Evolutionary conservation across 805 yeast species (phyloP), one percentile per base, ranked within the genome.

Genomic region (Wickerhamomyces canadensis): DNA sequence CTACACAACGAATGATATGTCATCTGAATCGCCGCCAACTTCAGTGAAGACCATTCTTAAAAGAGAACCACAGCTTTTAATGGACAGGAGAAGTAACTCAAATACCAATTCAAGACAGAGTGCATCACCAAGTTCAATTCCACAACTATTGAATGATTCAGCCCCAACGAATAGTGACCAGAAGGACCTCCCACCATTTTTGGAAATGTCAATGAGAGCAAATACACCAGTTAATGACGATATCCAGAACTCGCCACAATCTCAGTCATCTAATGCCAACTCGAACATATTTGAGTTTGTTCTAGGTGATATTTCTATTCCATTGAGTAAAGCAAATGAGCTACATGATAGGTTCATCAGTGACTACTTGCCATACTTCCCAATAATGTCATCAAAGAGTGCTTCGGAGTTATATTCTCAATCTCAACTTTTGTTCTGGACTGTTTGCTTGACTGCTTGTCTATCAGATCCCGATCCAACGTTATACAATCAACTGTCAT

Each of bases 371-470:
- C 94, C 95, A 0, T 82, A 72, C 48, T 66, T 88, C 49, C 96
- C 96, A 2, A 84, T 89, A 11, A 65, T 89, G 55, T 71, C 78
- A 21, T 78, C 94, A 0, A 65, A 70, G 31, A 70, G 76, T 32
- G 89, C 94, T 3, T 70, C 79, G 0, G 93, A 84, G 54, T 70
- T 89, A 16, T 86, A 85, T 57, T 72, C 82, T 14, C 93, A 85
- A 52, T 84, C 95, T 0, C 91, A 84, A 52, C 65, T 88, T 17
- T 65, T 89, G 35, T 89, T 89, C 55, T 89, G 97, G 97, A 75
- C 95, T 0, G 91, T 88, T 3, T 83, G 86, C 67, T 66, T 85
- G 31, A 86, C 95, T 0, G 95, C 96, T 0, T 78, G 93, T 31
- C 64, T 83, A 15, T 79, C 94, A 0, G 95, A 88, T 49, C 91